phyloP scores from a whole-genome alignment of 495 filamentous ascomycete species.

The Neurospora sp. region DNA sequence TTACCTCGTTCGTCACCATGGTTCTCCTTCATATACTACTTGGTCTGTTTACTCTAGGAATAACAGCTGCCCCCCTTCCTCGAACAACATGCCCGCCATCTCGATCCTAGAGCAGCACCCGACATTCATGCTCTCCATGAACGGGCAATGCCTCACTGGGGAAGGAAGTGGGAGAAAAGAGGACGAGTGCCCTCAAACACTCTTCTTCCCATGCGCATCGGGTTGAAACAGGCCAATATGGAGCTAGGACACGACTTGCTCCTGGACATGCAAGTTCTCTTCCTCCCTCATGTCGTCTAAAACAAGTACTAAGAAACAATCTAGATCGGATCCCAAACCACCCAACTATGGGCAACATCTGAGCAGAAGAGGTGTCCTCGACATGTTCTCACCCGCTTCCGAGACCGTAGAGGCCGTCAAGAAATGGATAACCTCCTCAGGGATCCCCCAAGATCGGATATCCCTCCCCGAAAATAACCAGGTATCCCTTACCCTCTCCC shows the following conservation, averaged over 20 bases:
- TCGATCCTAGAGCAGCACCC: constrained; percentile 10
- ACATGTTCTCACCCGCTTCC: constrained; percentile 40
- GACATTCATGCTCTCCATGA: constrained; percentile 23
- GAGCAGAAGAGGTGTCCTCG: constrained; percentile 36
- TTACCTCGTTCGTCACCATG: too few relatives aligned
- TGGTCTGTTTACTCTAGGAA: too few relatives aligned
- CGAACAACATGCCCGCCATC: background rate
- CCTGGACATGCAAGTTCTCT: constrained; percentile 21
- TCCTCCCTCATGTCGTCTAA: constrained; percentile 12
- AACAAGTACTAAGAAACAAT: constrained; percentile 61
- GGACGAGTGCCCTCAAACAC: constrained; percentile 7
- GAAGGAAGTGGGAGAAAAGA: constrained; percentile 11
- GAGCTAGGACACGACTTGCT: constrained; percentile 20
- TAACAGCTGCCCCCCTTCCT: too few relatives aligned
- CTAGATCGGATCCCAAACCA: constrained; percentile 61
- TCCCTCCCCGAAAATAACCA: constrained; percentile 18
- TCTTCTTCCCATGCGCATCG: constrained; percentile 24
- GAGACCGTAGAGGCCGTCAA: constrained; percentile 33
- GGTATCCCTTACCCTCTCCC: too few relatives aligned
- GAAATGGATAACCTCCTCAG: constrained; percentile 40
- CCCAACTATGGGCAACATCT: constrained; percentile 46
- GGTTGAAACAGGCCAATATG: constrained; percentile 21
- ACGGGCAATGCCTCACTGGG: constrained; percentile 21
- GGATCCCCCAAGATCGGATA: constrained; percentile 30
- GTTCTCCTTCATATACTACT: too few relatives aligned